These are phyloP conservation scores for Diplodia scrobiculata DNA, from an alignment of 2,329 filamentous ascomycete species.

Conservation along the genomic window DNA sequence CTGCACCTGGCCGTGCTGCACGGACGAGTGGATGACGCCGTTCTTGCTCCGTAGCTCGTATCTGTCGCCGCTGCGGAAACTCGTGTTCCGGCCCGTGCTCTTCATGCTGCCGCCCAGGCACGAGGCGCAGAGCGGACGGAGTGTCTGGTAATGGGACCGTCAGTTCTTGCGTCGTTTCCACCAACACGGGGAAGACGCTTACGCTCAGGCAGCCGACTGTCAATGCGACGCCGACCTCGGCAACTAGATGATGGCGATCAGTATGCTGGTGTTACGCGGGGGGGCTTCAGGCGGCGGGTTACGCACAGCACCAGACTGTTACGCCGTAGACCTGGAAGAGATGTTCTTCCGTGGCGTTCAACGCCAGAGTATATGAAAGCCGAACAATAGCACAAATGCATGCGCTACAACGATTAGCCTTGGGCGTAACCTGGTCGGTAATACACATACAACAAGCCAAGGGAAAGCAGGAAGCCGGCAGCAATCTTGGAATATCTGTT, in stretches of 20 bases:
- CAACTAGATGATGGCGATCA: neutral
- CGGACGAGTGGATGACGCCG: neutral
- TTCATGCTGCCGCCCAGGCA: neutral
- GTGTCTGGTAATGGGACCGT: neutral
- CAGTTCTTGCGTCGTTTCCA: neutral
- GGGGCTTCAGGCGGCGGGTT: neutral
- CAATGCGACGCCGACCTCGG: slow-evolving; percentile 2
- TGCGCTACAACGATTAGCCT: neutral
- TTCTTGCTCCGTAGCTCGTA: neutral
- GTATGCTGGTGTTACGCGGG: no score
- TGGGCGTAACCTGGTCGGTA: no score
- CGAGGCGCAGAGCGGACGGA: neutral
- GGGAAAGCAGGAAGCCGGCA: neutral
- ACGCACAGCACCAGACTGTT: neutral
- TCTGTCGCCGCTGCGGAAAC: neutral
- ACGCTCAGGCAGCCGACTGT: neutral
- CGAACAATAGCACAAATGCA: neutral
- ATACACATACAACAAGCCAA: neutral
- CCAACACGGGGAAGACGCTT: neutral
- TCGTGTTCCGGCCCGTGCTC: neutral
- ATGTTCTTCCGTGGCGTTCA: neutral
- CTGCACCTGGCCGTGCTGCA: neutral
- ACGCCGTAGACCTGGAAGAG: neutral
- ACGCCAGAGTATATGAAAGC: neutral
- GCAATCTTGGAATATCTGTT: neutral